Base-by-base conservation (phyloP, 1,139 yeast genomes). In the Sugiyamaella xylanicola region DNA sequence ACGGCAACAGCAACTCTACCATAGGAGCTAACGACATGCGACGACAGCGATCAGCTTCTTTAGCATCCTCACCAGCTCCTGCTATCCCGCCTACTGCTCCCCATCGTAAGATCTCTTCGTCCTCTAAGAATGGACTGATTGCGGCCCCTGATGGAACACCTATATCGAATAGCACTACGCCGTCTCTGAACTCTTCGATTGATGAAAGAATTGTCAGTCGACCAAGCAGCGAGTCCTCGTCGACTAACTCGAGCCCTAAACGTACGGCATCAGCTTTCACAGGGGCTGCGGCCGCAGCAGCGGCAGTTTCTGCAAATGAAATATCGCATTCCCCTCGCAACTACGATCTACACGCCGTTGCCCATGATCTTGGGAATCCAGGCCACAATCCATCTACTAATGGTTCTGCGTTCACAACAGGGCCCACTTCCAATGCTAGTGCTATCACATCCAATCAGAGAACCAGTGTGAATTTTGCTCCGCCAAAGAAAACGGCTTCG, bases 321-420 rank as follows among this genome's bases (percentile, higher is more conserved):
- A 51, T 54, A 17, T 49, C 32, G 35, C 49, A 41, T 9, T 56
- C 57, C 2, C 57, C 59, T 35, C 55, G 56, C 7, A 51, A 22
- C 16, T 54, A 44, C 35, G 57, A 54, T 29, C 40, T 55, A 20
- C 47, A 53, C 16, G 41, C 52, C 15, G 25, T 54, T 27, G 54
- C 53, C n/a, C 50, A 54, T 29, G 52, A 48, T 9, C 22, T 22
- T 22, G 9, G 35, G 5, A 25, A 29, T 4, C 11, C 44, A n/a
- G 32, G 32, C 17, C 29, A 25, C 5, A 5, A 25, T 25, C 29
- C 29, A 11, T 35, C 21, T 15, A 46, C 50, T 5, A 46, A 42
- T 36, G 50, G 25, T n/a, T 2, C 41, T 5, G 32, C 15, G n/a
- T n/a, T n/a, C n/a, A n/a, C n/a, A n/a, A n/a, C n/a, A n/a, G n/a